Conservation (phyloP, 495 filamentous ascomycete genomes). For the Parmelia sp. region DNA sequence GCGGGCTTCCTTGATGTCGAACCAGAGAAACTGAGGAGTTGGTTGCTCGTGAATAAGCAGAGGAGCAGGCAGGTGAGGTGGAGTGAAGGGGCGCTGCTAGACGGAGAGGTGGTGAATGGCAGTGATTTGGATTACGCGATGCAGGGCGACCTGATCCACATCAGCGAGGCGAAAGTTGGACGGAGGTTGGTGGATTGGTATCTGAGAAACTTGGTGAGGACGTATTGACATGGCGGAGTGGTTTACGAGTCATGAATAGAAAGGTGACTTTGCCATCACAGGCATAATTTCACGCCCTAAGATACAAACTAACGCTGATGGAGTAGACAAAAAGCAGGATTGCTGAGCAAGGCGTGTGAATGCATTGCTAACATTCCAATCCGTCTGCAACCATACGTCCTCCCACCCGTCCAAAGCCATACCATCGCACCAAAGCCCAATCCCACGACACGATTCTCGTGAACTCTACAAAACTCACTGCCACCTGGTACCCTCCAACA, state of each 20-base stretch:
- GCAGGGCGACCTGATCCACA: conserved; percentile 95
- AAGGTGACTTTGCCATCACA: background rate
- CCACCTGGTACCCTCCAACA: background rate
- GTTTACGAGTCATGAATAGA: background rate
- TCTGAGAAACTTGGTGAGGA: conserved; percentile 87
- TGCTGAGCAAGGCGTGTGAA: background rate
- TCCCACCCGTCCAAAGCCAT: background rate
- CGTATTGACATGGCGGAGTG: conserved; percentile 50
- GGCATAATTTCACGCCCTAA: background rate
- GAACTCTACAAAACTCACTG: background rate
- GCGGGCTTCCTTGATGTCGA: conserved; percentile 94
- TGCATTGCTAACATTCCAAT: background rate
- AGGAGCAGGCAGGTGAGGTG: conserved; percentile 92
- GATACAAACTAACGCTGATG: background rate
- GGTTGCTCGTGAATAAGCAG: conserved; percentile 96
- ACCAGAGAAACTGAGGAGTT: conserved; percentile 82
- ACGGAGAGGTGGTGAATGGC: conserved; percentile 84
- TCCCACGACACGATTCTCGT: background rate
- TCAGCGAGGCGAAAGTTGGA: conserved; percentile 97
- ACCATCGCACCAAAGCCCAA: background rate
- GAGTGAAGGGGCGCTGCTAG: conserved; percentile 81
- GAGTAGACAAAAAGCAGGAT: background rate
- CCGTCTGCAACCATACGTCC: background rate
- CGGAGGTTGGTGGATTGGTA: conserved; percentile 98
- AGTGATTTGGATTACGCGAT: conserved; percentile 95